These are phyloP conservation scores for Conoideocrella luteorostrata DNA, from an alignment of 2,329 filamentous ascomycete species.

Conservation along the genomic window DNA sequence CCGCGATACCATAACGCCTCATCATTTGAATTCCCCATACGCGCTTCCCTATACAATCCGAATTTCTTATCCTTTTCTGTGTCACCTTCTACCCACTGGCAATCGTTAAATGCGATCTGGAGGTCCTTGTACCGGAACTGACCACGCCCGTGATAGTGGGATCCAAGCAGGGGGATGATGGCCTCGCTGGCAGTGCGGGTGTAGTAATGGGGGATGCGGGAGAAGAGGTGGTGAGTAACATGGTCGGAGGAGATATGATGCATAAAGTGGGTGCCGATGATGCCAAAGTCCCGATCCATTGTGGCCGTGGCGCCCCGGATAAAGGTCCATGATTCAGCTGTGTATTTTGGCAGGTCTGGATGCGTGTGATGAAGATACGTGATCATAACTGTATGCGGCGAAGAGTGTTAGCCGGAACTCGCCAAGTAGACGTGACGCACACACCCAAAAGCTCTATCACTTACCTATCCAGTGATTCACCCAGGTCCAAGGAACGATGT, in stretches of 20 bases:
- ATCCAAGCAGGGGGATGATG: constrained; percentile 87
- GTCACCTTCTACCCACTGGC: constrained; percentile 2
- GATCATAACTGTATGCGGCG: constrained; percentile 51
- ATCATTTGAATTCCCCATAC: neutral
- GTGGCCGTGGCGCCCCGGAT: constrained; percentile 54
- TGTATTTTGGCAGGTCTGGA: constrained; percentile 38
- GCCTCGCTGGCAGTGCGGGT: constrained; percentile 47
- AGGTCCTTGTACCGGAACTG: neutral
- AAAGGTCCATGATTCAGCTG: constrained; percentile 52
- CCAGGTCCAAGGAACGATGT: constrained; percentile 61
- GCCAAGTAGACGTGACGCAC: neutral
- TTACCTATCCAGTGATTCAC: constrained; percentile 63
- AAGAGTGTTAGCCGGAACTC: neutral
- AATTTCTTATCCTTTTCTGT: constrained; percentile 1
- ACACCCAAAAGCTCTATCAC: constrained; percentile 13
- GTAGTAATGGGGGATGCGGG: constrained; percentile 36
- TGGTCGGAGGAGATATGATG: constrained; percentile 56
- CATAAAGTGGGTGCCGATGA: constrained; percentile 55
- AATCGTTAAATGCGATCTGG: neutral
- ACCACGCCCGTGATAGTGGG: constrained; percentile 62
- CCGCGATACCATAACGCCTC: constrained; percentile 3
- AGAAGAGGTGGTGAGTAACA: constrained; percentile 55
- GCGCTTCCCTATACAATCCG: neutral
- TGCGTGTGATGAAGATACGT: constrained; percentile 62
- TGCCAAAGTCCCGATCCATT: constrained; percentile 57